Evolutionary conservation across 2,329 filamentous ascomycete species (phyloP).

Genomic region (Fusarium sp.): DNA sequence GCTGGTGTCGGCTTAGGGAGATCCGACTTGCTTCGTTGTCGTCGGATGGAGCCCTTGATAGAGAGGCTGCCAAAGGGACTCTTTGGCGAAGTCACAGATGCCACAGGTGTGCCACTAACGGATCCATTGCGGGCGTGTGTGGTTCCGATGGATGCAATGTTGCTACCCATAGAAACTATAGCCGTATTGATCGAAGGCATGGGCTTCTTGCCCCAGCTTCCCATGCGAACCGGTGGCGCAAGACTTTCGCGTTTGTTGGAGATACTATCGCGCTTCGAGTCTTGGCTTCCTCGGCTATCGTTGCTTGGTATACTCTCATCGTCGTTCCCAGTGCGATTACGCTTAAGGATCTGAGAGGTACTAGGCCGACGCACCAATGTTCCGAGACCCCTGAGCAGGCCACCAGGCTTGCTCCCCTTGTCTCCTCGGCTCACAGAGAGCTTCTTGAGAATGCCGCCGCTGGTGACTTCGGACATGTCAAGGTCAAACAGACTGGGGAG

Average conservation of each 20-base stretch:
- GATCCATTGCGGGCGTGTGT: slow-evolving; percentile 71
- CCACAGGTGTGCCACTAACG: slow-evolving; percentile 64
- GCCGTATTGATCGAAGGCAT: slow-evolving; percentile 71
- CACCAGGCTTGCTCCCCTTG: slow-evolving; percentile 60
- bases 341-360: slow-evolving; percentile 57
- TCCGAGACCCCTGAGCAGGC: slow-evolving; percentile 61
- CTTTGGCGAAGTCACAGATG: slow-evolving; percentile 67
- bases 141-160: slow-evolving; percentile 67
- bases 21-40: slow-evolving; percentile 68
- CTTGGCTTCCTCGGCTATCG: slow-evolving; percentile 42
- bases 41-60: slow-evolving; percentile 63
- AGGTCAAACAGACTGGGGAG: slow-evolving; percentile 70
- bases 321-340: slow-evolving; percentile 57
- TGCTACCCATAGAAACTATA: slow-evolving; percentile 66
- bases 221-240: slow-evolving; percentile 62
- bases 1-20: slow-evolving; percentile 55
- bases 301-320: slow-evolving; percentile 42
- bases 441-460: slow-evolving; percentile 72
- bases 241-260: slow-evolving; percentile 61
- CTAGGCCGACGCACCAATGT: slow-evolving; percentile 65
- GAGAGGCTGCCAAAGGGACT: slow-evolving; percentile 59
- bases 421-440: slow-evolving; percentile 65
- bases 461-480: slow-evolving; percentile 65
- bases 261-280: slow-evolving; percentile 46
- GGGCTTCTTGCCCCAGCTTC: slow-evolving; percentile 64